Base-by-base conservation (phyloP, 78 protist genomes). In the Pelomyxa schiedti region DNA sequence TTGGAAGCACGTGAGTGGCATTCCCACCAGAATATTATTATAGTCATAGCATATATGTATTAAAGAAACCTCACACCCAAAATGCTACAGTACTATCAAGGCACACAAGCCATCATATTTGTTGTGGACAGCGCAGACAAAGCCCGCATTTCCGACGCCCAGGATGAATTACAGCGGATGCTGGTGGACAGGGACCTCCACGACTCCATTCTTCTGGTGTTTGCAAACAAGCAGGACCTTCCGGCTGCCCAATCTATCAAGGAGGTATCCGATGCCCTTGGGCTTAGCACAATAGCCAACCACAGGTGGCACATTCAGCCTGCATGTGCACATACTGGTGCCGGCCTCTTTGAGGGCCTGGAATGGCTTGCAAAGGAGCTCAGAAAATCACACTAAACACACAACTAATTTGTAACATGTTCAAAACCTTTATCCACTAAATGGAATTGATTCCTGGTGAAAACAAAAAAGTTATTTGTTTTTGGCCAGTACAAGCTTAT, bases 31-130 rank as follows among this genome's bases (percentile, higher is more conserved):
- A n/a, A n/a, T n/a, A n/a, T n/a, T n/a, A n/a, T n/a, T n/a, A n/a
- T n/a, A n/a, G n/a, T n/a, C n/a, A n/a, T n/a, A n/a, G n/a, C n/a
- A n/a, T n/a, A n/a, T n/a, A n/a, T n/a, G n/a, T n/a, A n/a, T n/a
- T n/a, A n/a, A n/a, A n/a, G n/a, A n/a, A n/a, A n/a, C n/a, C n/a
- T n/a, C n/a, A n/a, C n/a, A n/a, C n/a, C n/a, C n/a, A n/a, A n/a
- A n/a, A n/a, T n/a, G n/a, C n/a, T n/a, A n/a, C n/a, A n/a, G n/a
- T 96, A 95, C 81, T 96, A 91, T 73, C 89, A 80, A 37, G 89
- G 93, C 78, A 95, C 99, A 6, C 78, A 92, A 38, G 98, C 95
- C 0, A 82, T 96, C 74, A 91, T 96, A 36, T 96, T 87, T 81
- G 99, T 96, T 4, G 89, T 92, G 1, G 98, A 95, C 78, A 35